phyloP scores from a whole-genome alignment of 1,139 yeast species.

The Kodamaea ohmeri region DNA sequence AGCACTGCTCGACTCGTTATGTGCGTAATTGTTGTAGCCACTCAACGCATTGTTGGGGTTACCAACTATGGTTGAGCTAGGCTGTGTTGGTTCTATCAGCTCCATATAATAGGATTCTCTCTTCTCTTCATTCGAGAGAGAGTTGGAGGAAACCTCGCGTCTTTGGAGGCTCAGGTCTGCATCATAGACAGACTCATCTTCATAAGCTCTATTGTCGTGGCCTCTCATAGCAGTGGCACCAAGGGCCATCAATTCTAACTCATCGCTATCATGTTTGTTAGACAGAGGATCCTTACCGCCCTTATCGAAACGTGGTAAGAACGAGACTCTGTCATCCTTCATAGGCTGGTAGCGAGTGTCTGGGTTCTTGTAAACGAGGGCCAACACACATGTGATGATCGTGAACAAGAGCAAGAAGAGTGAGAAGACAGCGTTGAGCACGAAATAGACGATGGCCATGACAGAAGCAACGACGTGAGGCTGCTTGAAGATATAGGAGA shows the following conservation, averaged over 20 bases:
- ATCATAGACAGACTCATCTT: slow-evolving; percentile 35
- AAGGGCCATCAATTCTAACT: slow-evolving; percentile 79
- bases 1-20: slow-evolving; percentile 12
- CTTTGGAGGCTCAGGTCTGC: slow-evolving; percentile 24
- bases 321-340: slow-evolving; percentile 94
- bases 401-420: slow-evolving; percentile 78
- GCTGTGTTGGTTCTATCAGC: slow-evolving; percentile 42
- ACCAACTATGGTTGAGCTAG: slow-evolving; percentile 45
- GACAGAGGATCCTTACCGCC: slow-evolving; percentile 24
- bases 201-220: slow-evolving; percentile 47
- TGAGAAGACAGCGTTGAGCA: slow-evolving; percentile 87
- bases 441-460: slow-evolving; percentile 89
- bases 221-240: slow-evolving; percentile 89
- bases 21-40: slow-evolving; percentile 20
- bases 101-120: slow-evolving; percentile 35
- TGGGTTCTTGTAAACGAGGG: slow-evolving; percentile 84
- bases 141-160: slow-evolving; percentile 9
- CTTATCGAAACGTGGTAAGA: slow-evolving; percentile 61
- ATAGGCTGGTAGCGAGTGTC: slow-evolving; percentile 95
- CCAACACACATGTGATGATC: slow-evolving; percentile 80
- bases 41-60: slow-evolving; percentile 37
- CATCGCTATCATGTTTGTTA: slow-evolving; percentile 43
- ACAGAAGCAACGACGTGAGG: slow-evolving; percentile 87
- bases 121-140: slow-evolving; percentile 20
- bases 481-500: slow-evolving; percentile 78